Evolutionary conservation across 148 eudicot genomes (phyloP).

Genomic region (Amaranthus cruentus): DNA sequence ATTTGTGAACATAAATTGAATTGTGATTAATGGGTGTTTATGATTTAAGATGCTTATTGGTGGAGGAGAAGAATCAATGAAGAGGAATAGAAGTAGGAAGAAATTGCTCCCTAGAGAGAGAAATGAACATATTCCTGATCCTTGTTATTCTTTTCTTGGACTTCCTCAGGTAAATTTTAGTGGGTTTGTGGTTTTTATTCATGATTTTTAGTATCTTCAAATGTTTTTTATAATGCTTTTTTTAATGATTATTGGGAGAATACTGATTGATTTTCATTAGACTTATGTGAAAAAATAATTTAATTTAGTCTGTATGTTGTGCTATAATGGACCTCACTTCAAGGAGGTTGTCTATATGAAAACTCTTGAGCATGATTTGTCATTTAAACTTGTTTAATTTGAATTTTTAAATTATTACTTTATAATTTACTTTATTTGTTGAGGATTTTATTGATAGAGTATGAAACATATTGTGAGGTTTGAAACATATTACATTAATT

Average conservation of each 20-base stretch:
- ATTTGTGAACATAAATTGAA: too few species aligned
- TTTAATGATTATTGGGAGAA: too few species aligned
- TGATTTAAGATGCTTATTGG: constrained; percentile 51
- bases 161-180: constrained; percentile 71
- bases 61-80: constrained; percentile 82
- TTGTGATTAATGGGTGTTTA: not conserved
- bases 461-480: too few species aligned
- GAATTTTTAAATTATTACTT: too few species aligned
- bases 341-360: too few species aligned
- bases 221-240: too few species aligned
- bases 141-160: constrained; percentile 89
- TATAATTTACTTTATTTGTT: too few species aligned
- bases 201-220: not conserved
- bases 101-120: constrained; percentile 93
- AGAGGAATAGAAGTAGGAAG: constrained; percentile 78
- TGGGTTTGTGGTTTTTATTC: not conserved
- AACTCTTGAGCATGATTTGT: too few species aligned
- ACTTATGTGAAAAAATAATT: not conserved
- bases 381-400: too few species aligned
- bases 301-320: not conserved
- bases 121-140: constrained; percentile 71
- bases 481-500: too few species aligned
- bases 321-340: not conserved
- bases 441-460: too few species aligned
- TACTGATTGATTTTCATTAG: too few species aligned